phyloP scores from a whole-genome alignment of 495 filamentous ascomycete species.

The Oidiodendron maius region DNA sequence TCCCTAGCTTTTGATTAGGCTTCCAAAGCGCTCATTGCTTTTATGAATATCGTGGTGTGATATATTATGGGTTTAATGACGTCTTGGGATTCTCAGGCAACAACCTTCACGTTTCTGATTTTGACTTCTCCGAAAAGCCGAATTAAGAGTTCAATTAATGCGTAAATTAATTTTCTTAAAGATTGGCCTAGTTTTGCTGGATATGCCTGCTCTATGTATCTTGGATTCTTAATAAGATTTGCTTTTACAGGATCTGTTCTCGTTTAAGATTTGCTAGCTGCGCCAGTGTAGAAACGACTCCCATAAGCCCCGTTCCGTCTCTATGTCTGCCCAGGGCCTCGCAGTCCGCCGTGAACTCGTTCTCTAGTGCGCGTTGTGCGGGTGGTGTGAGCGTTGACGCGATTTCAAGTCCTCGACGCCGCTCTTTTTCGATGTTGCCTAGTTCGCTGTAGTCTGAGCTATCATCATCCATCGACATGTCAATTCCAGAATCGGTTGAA shows the following conservation, averaged over 20 bases:
- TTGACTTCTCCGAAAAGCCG: too few species aligned
- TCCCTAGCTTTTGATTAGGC: too few species aligned
- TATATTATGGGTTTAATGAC: too few species aligned
- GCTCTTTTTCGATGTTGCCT: slow-evolving; percentile 51
- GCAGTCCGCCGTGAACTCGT: slow-evolving; percentile 33
- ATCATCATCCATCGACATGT: background rate
- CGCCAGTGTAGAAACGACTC: slow-evolving; percentile 27
- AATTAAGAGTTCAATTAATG: too few species aligned
- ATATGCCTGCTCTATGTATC: too few species aligned
- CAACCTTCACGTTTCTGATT: too few species aligned
- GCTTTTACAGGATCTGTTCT: slow-evolving; percentile 29
- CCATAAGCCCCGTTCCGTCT: slow-evolving; percentile 26
- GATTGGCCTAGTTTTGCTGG: too few species aligned
- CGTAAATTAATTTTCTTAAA: too few species aligned
- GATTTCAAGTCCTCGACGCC: slow-evolving; percentile 46
- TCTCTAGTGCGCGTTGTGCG: slow-evolving; percentile 41
- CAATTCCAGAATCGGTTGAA: slow-evolving; percentile 25
- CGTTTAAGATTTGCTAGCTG: slow-evolving; percentile 27
- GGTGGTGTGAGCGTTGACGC: slow-evolving; percentile 40
- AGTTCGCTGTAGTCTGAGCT: slow-evolving; percentile 41
- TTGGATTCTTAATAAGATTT: too few species aligned
- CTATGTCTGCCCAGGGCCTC: slow-evolving; percentile 31
- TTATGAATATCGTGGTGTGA: too few species aligned
- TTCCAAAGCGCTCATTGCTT: too few species aligned
- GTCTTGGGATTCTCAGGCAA: too few species aligned